Evolutionary conservation across 1,139 yeast genomes (phyloP), one percentile per base, ranked within the genome.

Genomic region (Diutina ranongensis): DNA sequence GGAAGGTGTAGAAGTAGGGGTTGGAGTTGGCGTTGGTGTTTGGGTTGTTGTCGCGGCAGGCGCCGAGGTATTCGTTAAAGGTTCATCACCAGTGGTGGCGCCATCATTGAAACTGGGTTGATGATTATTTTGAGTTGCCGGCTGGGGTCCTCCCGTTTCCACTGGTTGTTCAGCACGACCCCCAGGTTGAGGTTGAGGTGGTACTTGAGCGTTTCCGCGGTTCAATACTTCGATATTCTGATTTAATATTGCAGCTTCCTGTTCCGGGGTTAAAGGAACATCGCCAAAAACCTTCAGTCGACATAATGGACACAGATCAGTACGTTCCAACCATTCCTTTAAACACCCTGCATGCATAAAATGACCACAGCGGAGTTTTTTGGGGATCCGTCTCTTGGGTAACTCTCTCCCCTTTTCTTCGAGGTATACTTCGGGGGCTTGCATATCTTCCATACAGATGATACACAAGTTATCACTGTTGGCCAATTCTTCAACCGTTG

Each of bases 231-330:
- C 20, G 21, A 38, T 25, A 15, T 38, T 25, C 7, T 25, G 42
- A 15, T 8, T 25, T 18, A 38, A 25, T 13, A 20, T 32, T 32
- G 18, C 42, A 3, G 42, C 32, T 15, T 38, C 42, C 16, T 38
- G 42, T 7, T 25, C 42, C 8, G 31, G 32, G 9, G 42, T 25
- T 9, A 38, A 7, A 21, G 48, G 47, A 35, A 44, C 45, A 12
- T 46, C 44, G 8, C 49, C 55, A 52, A 68, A 68, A 1, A 88
- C 95, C n/a, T 82, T 76, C 18, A 82, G 68, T 52, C 97, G 72
- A 62, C 97, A 92, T 48, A 89, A 78, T 0, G 99, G 98, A 64
- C 99, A 92, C 27, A 79, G 76, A 54, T 83, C 94, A 0, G 96
- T 86, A 52, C 95, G 72, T 57, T 86, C 95, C 53, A 92, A 68